A percentile compares a stretch with the other conserved stretches of the same genome.
These are phyloP conservation scores for Gracilariopsis chorda DNA, from an alignment of 23 red algal species.

Conservation along the genomic window DNA sequence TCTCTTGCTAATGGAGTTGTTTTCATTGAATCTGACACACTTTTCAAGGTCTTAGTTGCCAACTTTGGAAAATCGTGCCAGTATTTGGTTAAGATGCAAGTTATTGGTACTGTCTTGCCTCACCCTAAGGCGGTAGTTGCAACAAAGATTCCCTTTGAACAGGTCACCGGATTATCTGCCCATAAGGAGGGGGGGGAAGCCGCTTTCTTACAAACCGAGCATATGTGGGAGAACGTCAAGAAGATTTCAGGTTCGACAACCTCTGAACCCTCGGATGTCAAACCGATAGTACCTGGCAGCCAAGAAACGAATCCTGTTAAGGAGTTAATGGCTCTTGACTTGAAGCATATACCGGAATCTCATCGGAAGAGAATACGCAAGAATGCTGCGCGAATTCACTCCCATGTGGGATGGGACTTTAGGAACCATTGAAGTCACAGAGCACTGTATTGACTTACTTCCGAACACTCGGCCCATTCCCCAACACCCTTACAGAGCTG, in stretches of 20 bases:
- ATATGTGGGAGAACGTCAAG: not conserved
- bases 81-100: not conserved
- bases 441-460: conserved; percentile 33
- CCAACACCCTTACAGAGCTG: not conserved
- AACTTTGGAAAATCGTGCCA: not conserved
- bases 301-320: not conserved
- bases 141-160: not conserved
- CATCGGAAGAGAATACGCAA: not conserved
- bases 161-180: not conserved
- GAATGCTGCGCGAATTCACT: not conserved
- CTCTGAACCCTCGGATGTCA: not conserved
- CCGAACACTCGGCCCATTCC: not conserved
- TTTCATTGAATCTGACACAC: not conserved
- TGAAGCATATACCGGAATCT: not conserved
- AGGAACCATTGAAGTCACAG: not conserved
- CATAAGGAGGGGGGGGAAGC: not conserved
- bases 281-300: not conserved
- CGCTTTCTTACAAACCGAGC: not conserved
- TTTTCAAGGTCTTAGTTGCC: not conserved
- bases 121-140: not conserved
- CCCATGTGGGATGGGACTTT: not conserved
- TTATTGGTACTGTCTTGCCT: not conserved
- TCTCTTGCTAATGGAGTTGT: not conserved
- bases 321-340: not conserved
- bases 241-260: not conserved